Percentiles rank a stretch among this genome's conserved stretches.
phyloP scores from a whole-genome alignment of 2,329 filamentous ascomycete genomes.

The Aspergillus niger region DNA sequence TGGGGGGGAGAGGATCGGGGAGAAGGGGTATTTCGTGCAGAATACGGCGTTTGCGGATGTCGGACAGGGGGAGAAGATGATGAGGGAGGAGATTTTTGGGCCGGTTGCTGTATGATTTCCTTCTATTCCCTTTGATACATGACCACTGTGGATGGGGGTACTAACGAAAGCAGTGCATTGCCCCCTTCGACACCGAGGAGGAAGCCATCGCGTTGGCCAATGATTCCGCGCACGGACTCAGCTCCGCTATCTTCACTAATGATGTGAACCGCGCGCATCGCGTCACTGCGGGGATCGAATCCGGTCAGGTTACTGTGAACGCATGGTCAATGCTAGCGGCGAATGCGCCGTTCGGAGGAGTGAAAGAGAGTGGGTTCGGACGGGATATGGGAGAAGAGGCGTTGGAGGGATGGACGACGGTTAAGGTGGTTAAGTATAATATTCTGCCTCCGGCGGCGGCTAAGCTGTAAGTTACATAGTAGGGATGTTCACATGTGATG shows the following conservation, averaged over 20 bases:
- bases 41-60: constrained; percentile 60
- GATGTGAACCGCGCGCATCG: constrained; percentile 29
- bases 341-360: constrained; percentile 30
- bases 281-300: constrained; percentile 23
- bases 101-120: constrained; percentile 48
- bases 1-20: constrained; percentile 25
- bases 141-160: not conserved
- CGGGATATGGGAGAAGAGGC: constrained; percentile 23
- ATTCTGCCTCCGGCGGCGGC: not conserved
- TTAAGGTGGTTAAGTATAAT: constrained; percentile 1
- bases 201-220: constrained; percentile 60
- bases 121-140: not conserved
- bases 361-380: constrained; percentile 33
- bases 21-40: constrained; percentile 63
- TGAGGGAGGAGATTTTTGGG: constrained; percentile 61
- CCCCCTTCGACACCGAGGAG: constrained; percentile 61
- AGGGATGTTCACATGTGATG: rapidly evolving
- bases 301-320: constrained; percentile 31
- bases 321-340: constrained; percentile 29
- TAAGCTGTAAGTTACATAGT: not conserved
- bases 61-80: constrained; percentile 48
- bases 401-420: not conserved
- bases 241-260: constrained; percentile 31
- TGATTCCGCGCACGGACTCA: constrained; percentile 44
- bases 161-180: constrained; percentile 45